Base-by-base conservation (phyloP, 2,329 filamentous ascomycete genomes). In the Colletotrichum tanaceti region DNA sequence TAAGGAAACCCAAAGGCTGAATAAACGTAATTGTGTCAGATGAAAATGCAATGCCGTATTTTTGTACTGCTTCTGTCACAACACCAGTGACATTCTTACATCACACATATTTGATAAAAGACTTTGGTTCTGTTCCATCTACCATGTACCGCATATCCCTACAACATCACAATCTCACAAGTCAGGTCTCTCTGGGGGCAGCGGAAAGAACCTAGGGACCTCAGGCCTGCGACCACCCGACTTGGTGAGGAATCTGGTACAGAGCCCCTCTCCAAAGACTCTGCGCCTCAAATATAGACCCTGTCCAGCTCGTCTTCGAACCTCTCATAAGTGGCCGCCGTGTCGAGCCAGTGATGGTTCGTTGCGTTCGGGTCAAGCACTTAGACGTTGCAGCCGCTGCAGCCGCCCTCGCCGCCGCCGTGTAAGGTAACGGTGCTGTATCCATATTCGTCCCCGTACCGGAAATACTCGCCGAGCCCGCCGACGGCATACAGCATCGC, bases 381-480 rank as follows among this genome's bases (percentile, higher is more conserved):
- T 83, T 83, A 85, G 9, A 47, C 52, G 66, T 85, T 85, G 6
- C 78, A 74, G 3, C 83, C 82, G 47, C 83, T 77, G 44, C 44
- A 41, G 2, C 49, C 55, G 10, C 22, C n/a, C n/a, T n/a, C 22
- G 6, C 22, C 18, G 9, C 52, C 35, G 14, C 22, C 53, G 11
- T 24, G 9, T 0, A 73, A 59, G 16, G 71, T 71, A 5, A 85
- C 76, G 47, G 75, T 70, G 64, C 84, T 84, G 65, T 81, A 81
- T 2, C 83, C 82, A 20, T 68, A 68, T 11, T 73, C 71, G 55
- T 83, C 80, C 5, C 73, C 80, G 39, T 75, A 79, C 63, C 73
- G 72, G 54, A 83, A 81, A 18, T 79, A 41, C 2, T 73, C 74
- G 0, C 73, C 77, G 7, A 81, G 65, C 0, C 81, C 81, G 0